Conservation (phyloP, 2,329 filamentous ascomycete species). For the Aspergillus candidus region DNA sequence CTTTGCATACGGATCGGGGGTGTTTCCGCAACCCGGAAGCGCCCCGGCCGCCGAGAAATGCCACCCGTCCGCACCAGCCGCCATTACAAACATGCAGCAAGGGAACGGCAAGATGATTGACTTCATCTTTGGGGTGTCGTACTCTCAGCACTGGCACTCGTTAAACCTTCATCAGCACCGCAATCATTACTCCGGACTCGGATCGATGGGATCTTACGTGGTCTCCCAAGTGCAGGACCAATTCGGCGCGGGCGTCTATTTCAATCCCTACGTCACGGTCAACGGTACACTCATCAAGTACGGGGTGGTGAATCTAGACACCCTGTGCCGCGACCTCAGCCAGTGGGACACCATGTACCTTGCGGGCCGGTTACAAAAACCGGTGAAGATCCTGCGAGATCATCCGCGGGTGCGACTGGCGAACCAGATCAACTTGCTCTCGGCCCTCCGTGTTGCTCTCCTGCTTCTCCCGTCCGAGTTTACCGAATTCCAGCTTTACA, state of each 20-base stretch:
- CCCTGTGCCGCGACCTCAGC: conserved; percentile 75
- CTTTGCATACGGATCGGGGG: conserved; percentile 94
- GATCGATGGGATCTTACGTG: conserved; percentile 73
- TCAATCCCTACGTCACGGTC: conserved; percentile 90
- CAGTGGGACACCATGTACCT: conserved; percentile 94
- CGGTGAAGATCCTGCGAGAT: conserved; percentile 93
- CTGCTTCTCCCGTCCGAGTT: conserved; percentile 79
- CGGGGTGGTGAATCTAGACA: conserved; percentile 90
- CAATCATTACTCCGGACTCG: conserved; percentile 84
- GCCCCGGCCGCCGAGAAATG: conserved; percentile 39
- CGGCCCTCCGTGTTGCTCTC: conserved; percentile 82
- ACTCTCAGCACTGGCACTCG: conserved; percentile 94
- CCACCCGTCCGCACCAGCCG: conserved; percentile 74
- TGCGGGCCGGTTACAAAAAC: conserved; percentile 93
- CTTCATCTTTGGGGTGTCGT: conserved; percentile 92
- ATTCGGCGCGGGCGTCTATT: conserved; percentile 92
- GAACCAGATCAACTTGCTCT: conserved; percentile 92
- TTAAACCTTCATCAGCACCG: conserved; percentile 84
- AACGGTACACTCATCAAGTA: conserved; percentile 98
- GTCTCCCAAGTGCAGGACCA: conserved; percentile 81
- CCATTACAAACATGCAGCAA: conserved; percentile 77
- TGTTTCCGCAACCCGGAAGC: conserved; percentile 70
- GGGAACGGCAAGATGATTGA: conserved; percentile 95
- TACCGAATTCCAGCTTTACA: conserved; percentile 81
- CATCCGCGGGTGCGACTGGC: conserved; percentile 86